A percentile compares a stretch with the other conserved stretches of the same genome.
phyloP scores from a whole-genome alignment of 345 rosid genomes.

The Turritis glabra region DNA sequence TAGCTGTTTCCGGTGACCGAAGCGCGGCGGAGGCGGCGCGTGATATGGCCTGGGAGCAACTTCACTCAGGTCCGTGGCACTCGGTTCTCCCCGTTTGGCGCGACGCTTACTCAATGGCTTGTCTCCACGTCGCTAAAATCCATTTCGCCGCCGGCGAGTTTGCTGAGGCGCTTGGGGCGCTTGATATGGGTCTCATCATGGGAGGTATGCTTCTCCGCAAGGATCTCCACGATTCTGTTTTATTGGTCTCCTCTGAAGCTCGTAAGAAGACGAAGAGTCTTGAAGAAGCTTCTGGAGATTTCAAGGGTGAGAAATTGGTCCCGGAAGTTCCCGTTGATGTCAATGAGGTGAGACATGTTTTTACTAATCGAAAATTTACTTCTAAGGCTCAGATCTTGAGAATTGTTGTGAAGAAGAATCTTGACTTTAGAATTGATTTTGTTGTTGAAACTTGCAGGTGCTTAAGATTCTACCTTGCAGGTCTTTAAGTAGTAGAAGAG shows the following conservation, averaged over 20 bases:
- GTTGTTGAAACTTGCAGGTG: slow-evolving; percentile 47
- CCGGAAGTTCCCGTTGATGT: slow-evolving; percentile 52
- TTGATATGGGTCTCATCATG: slow-evolving; percentile 96
- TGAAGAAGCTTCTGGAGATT: slow-evolving; percentile 29
- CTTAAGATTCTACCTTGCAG: slow-evolving; percentile 58
- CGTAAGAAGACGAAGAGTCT: slow-evolving; percentile 38
- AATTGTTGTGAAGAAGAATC: neutral
- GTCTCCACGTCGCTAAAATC: slow-evolving; percentile 70
- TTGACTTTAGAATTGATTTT: neutral
- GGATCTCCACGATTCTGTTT: slow-evolving; percentile 69
- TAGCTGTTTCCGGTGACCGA: slow-evolving; percentile 69
- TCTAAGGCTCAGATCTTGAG: slow-evolving; percentile 17
- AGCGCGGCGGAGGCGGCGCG: slow-evolving; percentile 95
- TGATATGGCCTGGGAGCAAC: slow-evolving; percentile 99
- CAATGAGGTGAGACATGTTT: slow-evolving; percentile 57
- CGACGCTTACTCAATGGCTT: slow-evolving; percentile 94
- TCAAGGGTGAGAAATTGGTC: slow-evolving; percentile 40
- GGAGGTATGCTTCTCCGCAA: slow-evolving; percentile 80
- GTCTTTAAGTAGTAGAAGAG: slow-evolving; percentile 63
- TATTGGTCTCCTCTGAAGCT: slow-evolving; percentile 44
- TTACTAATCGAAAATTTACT: slow-evolving; percentile 7
- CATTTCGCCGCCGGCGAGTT: slow-evolving; percentile 64
- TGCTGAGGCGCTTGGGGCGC: slow-evolving; percentile 68
- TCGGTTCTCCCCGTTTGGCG: slow-evolving; percentile 95
- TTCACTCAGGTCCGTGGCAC: slow-evolving; percentile 98